Percentiles rank a stretch among this genome's conserved stretches.
Conservation (phyloP, 371 early-diverging fungal genomes). For the Apophysomyces elegans region DNA sequence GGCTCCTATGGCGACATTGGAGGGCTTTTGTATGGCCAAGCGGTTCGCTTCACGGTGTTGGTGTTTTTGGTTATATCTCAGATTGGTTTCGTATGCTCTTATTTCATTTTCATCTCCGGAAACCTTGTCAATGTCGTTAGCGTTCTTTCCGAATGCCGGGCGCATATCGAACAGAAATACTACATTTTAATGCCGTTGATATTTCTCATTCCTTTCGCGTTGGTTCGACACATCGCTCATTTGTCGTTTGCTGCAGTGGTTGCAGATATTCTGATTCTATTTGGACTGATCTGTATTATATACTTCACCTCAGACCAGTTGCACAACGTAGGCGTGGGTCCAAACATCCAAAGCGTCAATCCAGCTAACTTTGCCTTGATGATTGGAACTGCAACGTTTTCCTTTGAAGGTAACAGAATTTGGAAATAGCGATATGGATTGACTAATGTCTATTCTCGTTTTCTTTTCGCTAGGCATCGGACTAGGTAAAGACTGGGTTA, state of each 20-base stretch:
- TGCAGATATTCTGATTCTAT: slow-evolving; percentile 75
- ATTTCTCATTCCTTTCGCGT: slow-evolving; percentile 67
- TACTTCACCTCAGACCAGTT: slow-evolving; percentile 46
- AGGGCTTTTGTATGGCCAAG: slow-evolving; percentile 63
- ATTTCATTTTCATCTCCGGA: slow-evolving; percentile 52
- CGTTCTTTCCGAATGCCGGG: slow-evolving; percentile 40
- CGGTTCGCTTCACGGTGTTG: slow-evolving; percentile 58
- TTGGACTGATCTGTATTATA: slow-evolving; percentile 60
- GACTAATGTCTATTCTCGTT: not conserved
- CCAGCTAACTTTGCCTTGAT: slow-evolving; percentile 64
- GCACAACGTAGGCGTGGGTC: slow-evolving; percentile 38
- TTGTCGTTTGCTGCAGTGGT: slow-evolving; percentile 71
- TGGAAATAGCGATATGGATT: not conserved
- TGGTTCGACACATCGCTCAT: slow-evolving; percentile 71
- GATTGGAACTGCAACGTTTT: slow-evolving; percentile 79
- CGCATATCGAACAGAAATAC: slow-evolving; percentile 38
- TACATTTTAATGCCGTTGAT: slow-evolving; percentile 65
- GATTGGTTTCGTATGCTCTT: slow-evolving; percentile 58
- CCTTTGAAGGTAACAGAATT: slow-evolving; percentile 67
- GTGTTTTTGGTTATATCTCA: slow-evolving; percentile 70
- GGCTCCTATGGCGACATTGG: slow-evolving; percentile 88
- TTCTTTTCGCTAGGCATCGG: slow-evolving; percentile 5
- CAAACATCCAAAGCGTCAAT: slow-evolving; percentile 59
- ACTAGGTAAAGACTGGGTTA: slow-evolving; percentile 10
- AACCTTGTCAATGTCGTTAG: slow-evolving; percentile 50